Percentiles rank a stretch among this genome's conserved stretches.
phyloP scores from a whole-genome alignment of 495 filamentous ascomycete species.

The Pyrenopolyporus hunteri region DNA sequence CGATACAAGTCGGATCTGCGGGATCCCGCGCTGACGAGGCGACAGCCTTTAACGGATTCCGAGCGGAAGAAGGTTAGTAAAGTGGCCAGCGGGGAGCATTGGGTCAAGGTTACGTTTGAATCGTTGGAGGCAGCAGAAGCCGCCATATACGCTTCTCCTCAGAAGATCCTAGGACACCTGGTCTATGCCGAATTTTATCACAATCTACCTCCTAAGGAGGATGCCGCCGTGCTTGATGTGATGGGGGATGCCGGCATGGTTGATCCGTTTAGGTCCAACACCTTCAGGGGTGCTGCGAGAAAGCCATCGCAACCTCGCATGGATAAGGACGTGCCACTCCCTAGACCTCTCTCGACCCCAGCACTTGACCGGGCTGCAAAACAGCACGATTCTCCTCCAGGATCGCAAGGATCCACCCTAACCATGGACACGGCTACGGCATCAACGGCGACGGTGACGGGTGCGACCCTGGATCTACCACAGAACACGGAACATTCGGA shows the following conservation, averaged over 20 bases:
- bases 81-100: conserved; percentile 79
- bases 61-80: conserved; percentile 77
- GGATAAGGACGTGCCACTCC: conserved; percentile 8
- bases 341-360: not conserved
- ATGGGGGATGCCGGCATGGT: conserved; percentile 45
- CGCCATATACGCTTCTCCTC: conserved; percentile 76
- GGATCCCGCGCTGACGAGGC: conserved; percentile 65
- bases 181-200: conserved; percentile 80
- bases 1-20: conserved; percentile 67
- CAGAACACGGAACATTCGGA: conserved; percentile 38
- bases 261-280: conserved; percentile 21
- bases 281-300: conserved; percentile 11
- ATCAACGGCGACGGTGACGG: conserved; percentile 68
- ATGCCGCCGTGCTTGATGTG: conserved; percentile 62
- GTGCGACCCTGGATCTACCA: conserved; percentile 25
- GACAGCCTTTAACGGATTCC: conserved; percentile 64
- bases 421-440: conserved; percentile 58
- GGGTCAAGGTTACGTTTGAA: conserved; percentile 94
- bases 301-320: conserved; percentile 24
- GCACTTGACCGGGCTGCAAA: not conserved
- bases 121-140: conserved; percentile 77
- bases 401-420: conserved; percentile 53
- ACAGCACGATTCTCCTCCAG: conserved; percentile 38
- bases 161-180: conserved; percentile 74
- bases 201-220: conserved; percentile 69